These are phyloP conservation scores for Coemansia sp. DNA, from an alignment of 192 early-diverging fungal genomes.

Conservation along the genomic window DNA sequence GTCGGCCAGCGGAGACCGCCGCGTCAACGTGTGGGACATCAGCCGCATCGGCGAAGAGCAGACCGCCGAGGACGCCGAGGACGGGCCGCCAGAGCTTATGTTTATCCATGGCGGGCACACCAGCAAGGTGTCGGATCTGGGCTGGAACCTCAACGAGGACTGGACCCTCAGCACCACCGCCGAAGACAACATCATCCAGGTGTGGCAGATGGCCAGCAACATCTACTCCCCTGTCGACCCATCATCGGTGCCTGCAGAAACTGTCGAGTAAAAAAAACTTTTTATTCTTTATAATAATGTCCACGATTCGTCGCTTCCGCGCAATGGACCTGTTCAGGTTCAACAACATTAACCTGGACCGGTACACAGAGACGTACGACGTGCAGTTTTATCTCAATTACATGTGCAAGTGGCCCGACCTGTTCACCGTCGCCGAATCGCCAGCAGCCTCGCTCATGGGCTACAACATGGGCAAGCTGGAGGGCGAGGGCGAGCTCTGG, in stretches of 20 bases:
- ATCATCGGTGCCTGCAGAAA: conserved; percentile 23
- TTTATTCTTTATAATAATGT: conserved; percentile 28
- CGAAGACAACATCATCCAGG: conserved; percentile 97
- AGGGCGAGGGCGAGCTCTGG: conserved; percentile 84
- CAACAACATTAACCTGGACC: conserved; percentile 94
- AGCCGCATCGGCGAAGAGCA: conserved; percentile 93
- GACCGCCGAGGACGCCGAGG: conserved; percentile 92
- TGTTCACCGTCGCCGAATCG: conserved; percentile 81
- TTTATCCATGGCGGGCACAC: conserved; percentile 99
- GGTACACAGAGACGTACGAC: conserved; percentile 94
- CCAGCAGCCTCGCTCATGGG: conserved; percentile 74
- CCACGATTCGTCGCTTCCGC: conserved; percentile 60
- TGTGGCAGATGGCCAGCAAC: conserved; percentile 93
- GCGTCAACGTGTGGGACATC: conserved; percentile 94
- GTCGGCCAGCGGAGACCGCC: conserved; percentile 83
- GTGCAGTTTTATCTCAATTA: conserved; percentile 93
- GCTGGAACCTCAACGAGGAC: conserved; percentile 90
- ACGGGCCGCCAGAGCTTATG: conserved; percentile 95
- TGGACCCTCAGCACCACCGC: conserved; percentile 94
- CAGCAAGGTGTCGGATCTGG: conserved; percentile 92
- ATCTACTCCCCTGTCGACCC: conserved; percentile 52
- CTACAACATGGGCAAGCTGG: conserved; percentile 92
- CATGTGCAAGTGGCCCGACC: conserved; percentile 90
- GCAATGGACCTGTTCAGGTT: conserved; percentile 93
- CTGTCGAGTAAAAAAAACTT: conserved; percentile 20